These are phyloP conservation scores for Hydrangea macrophylla DNA, from an alignment of 148 eudicot species.

Conservation along the genomic window DNA sequence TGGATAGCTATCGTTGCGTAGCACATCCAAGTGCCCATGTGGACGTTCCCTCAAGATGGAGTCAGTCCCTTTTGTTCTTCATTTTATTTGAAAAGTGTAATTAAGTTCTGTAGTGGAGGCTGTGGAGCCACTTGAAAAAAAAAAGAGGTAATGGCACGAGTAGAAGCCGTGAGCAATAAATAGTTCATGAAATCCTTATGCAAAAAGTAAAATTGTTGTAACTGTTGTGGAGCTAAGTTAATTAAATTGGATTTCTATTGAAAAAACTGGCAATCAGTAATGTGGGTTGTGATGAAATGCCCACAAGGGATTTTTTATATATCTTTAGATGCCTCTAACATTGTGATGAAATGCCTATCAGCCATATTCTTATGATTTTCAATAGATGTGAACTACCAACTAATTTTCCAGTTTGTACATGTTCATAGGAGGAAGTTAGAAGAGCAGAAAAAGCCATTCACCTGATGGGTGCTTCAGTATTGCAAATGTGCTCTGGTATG, in stretches of 20 bases:
- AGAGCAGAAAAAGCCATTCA: constrained; percentile 70
- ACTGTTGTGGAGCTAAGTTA: not conserved
- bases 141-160: not conserved
- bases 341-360: not conserved
- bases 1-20: not conserved
- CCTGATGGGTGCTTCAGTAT: constrained; percentile 83
- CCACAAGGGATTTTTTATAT: not conserved
- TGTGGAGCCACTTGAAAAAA: not conserved
- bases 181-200: not conserved
- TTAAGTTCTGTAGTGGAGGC: not conserved
- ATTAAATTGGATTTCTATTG: not conserved
- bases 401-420: constrained; percentile 12
- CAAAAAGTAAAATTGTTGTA: not conserved
- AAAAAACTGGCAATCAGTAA: not conserved
- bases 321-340: not conserved
- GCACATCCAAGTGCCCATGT: not conserved
- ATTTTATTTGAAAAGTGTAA: not conserved
- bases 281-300: not conserved
- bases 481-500: constrained; percentile 66
- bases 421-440: constrained; percentile 64
- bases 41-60: not conserved
- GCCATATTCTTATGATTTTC: not conserved
- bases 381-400: not conserved
- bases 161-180: not conserved
- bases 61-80: not conserved